phyloP scores from a whole-genome alignment of 139 green algal genomes.

The Chloropicon primus region DNA sequence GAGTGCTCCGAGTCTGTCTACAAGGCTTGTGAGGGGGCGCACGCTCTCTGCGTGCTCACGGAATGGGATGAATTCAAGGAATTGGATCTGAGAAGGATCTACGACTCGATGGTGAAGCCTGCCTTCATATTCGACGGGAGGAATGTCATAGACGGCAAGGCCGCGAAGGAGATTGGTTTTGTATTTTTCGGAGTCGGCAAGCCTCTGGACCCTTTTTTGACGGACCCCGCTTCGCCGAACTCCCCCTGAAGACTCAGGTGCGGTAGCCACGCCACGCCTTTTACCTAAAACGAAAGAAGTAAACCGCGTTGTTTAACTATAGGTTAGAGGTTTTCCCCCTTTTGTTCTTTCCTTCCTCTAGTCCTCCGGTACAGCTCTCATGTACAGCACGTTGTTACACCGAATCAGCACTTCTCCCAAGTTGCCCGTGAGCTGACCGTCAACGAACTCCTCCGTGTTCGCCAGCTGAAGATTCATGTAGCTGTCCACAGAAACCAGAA shows the following conservation, averaged over 20 bases:
- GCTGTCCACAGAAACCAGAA: constrained; percentile 74
- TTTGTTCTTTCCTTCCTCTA: too few species aligned
- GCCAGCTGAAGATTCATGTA: constrained; percentile 96
- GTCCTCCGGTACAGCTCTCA: constrained; percentile 60
- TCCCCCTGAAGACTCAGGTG: neutral
- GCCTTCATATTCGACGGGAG: constrained; percentile 98
- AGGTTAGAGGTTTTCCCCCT: too few species aligned
- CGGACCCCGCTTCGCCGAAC: neutral
- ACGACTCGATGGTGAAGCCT: constrained; percentile 86
- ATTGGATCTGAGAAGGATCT: constrained; percentile 51
- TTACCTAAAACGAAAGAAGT: too few species aligned
- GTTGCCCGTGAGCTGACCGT: constrained; percentile 80
- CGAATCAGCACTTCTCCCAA: constrained; percentile 87
- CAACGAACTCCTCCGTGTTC: constrained; percentile 91
- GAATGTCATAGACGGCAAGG: constrained; percentile 83
- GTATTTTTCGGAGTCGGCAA: constrained; percentile 96
- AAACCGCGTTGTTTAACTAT: too few species aligned
- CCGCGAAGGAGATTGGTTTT: constrained; percentile 89
- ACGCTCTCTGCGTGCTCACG: constrained; percentile 84
- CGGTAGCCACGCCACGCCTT: neutral
- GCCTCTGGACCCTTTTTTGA: constrained; percentile 29
- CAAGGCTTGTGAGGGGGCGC: constrained; percentile 53
- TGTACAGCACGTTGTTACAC: constrained; percentile 93
- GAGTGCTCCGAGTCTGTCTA: constrained; percentile 4
- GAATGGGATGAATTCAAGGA: constrained; percentile 99